Evolutionary conservation across 495 filamentous ascomycete species (phyloP).

Genomic region (Xanthoparmelia taractica): DNA sequence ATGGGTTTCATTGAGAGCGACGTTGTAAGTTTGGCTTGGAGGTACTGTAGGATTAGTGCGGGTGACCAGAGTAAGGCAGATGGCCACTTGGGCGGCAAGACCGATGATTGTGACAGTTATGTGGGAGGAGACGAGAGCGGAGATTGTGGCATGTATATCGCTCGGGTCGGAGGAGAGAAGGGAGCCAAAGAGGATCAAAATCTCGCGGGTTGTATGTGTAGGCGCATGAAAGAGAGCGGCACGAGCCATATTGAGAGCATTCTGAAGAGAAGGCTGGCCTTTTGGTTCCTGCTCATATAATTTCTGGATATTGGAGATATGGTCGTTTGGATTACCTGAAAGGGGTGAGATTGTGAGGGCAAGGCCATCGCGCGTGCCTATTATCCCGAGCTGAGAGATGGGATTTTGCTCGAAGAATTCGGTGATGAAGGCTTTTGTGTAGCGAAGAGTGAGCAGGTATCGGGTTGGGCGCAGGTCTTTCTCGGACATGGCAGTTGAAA

Average conservation of each 20-base stretch:
- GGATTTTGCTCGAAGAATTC: conserved; percentile 99
- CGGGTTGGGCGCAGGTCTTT: conserved; percentile 88
- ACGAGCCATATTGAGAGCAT: conserved; percentile 89
- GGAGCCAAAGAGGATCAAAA: conserved; percentile 86
- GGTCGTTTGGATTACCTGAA: conserved; percentile 82
- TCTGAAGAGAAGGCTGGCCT: conserved; percentile 85
- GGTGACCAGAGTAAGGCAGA: conserved; percentile 81
- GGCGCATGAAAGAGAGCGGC: conserved; percentile 86
- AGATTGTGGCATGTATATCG: conserved; percentile 89
- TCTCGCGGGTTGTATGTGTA: conserved; percentile 84
- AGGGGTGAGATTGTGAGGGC: conserved; percentile 80
- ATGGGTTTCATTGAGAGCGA: conserved; percentile 82
- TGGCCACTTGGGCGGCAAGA: conserved; percentile 80
- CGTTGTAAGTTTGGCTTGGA: conserved; percentile 65
- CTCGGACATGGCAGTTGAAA: conserved; percentile 87
- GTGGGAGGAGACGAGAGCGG: conserved; percentile 62
- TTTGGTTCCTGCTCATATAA: conserved; percentile 72
- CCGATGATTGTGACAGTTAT: conserved; percentile 85
- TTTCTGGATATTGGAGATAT: conserved; percentile 66
- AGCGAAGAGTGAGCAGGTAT: conserved; percentile 72
- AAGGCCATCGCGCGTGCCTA: conserved; percentile 87
- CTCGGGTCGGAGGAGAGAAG: conserved; percentile 84
- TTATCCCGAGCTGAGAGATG: conserved; percentile 87
- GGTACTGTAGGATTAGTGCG: conserved; percentile 65
- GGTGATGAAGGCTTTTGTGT: conserved; percentile 77